Evolutionary conservation across 2,329 filamentous ascomycete genomes (phyloP), one percentile per base, ranked within the genome.

Genomic region (Microcera coccophila): DNA sequence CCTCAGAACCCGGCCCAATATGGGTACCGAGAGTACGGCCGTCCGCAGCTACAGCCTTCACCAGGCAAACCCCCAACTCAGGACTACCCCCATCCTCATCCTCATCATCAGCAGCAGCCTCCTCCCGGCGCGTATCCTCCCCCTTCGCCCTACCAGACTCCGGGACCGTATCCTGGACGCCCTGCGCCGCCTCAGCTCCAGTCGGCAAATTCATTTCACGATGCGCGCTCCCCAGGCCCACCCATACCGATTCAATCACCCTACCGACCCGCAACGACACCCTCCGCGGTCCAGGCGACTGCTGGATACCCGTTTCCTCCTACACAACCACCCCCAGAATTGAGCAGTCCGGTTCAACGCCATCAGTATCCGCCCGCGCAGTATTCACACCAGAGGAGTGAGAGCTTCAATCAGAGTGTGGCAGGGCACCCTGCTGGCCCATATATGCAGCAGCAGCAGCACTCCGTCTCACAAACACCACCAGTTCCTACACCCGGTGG

Each of bases 271-370:
- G 73, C 73, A 9, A 71, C 73, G 17, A 71, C 68, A 4, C 71
- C 73, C 17, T 60, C 60, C 4, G 43, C 55, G 28, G 56, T 50
- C 22, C 69, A 73, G 35, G 70, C 66, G 50, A 57, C 64, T 28
- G 62, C 66, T 35, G 74, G 71, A 19, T 79, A 76, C 50, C 74
- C 75, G 1, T 79, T 79, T 36, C 75, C 75, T 20, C 62, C 67
- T 17, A 57, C 65, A 19, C 70, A 69, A 24, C 61, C 63, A 26
- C 58, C 68, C 20, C 67, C 69, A 24, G 67, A 70, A 41, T 63
- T 72, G 22, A 62, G 65, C 19, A 79, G 76, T 52, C 76, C 76
- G 17, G 66, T 71, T 44, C 73, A 76, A 59, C 71, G 72, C 34
- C 72, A 75, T 45, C 74, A 74, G 49, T 77, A 77, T 52, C 70